These are phyloP conservation scores for Austroboletus festivus DNA, from an alignment of 768 basidiomycete species.

Conservation along the genomic window DNA sequence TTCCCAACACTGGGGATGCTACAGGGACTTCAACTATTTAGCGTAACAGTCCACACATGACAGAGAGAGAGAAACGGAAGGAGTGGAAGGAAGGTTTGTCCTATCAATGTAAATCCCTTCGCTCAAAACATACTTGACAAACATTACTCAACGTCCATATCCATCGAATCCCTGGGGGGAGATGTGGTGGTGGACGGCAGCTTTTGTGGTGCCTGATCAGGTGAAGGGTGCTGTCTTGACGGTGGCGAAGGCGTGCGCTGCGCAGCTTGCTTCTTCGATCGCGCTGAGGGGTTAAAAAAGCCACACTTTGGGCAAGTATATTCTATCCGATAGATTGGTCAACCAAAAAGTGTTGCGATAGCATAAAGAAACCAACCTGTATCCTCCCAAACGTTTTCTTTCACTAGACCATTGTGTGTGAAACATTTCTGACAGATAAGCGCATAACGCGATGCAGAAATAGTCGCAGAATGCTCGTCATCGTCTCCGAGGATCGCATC, in stretches of 20 bases:
- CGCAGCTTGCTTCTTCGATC: conserved; percentile 29
- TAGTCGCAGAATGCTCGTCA: conserved; percentile 41
- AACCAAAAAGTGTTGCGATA: background rate
- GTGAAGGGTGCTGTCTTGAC: conserved; percentile 7
- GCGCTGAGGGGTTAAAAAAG: conserved; percentile 64
- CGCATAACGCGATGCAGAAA: conserved; percentile 59
- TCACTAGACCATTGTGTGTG: conserved; percentile 83
- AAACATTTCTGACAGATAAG: conserved; percentile 89
- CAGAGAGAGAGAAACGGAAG: conserved; percentile 1
- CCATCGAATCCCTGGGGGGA: conserved; percentile 1
- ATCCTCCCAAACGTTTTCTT: conserved; percentile 77
- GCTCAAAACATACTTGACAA: background rate
- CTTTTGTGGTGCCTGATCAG: conserved; percentile 6
- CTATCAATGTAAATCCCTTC: background rate
- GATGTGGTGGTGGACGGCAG: background rate
- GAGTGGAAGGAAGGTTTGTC: background rate
- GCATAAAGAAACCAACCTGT: conserved; percentile 56
- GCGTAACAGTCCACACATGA: background rate
- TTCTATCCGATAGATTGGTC: conserved; percentile 43
- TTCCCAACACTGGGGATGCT: too few species aligned
- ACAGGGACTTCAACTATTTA: conserved; percentile 1
- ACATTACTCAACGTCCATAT: conserved; percentile 14
- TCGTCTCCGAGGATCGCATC: conserved; percentile 85
- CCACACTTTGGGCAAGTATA: conserved; percentile 85
- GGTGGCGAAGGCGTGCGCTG: conserved; percentile 30